Evolutionary conservation across 805 yeast genomes (phyloP), one percentile per base, ranked within the genome.

Genomic region (Candida michaelii): DNA sequence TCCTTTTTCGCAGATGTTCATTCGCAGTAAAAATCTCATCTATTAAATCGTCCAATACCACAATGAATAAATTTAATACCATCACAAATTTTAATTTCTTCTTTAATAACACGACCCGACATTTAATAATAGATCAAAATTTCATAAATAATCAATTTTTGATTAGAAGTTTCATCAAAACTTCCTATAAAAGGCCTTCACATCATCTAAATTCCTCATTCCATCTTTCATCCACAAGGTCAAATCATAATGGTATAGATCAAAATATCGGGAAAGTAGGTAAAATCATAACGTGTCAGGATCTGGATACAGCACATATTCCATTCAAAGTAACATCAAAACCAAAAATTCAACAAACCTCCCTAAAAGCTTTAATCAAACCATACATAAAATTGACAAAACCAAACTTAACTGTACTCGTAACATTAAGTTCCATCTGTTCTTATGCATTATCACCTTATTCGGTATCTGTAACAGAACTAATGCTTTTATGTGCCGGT

Each of bases 371-470:
- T 39, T 34, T 71, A n/a, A 57, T 75, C 0, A 72, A 73, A 17
- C 85, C 89, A 0, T 89, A 88, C 56, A 41, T 89, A 8, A 87
- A 87, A 46, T 74, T 93, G n/a, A 79, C 96, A 3, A 93, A 93
- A 62, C 99, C 99, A 12, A 76, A 89, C 43, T 73, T 93, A 42
- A 87, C 97, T 0, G 79, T 89, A 5, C 66, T 93, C 30, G 96
- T 93, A 11, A 95, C 91, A 62, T 69, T 93, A 15, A 86, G 97
- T 41, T 85, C 97, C 0, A 89, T 93, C 54, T 89, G 97, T 48
- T 85, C 97, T 0, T 93, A 91, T 59, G 97, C 97, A 0, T 67
- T 93, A 23, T 87, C 96, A 0, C 98, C 99, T 1, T 75, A 76
- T 50, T 79, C 90, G 9, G 88, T 89, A 0, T 79, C 93, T 0